Evolutionary conservation across 108 stramenopile species (phyloP).

Genomic region (Fragilaria crotonensis): DNA sequence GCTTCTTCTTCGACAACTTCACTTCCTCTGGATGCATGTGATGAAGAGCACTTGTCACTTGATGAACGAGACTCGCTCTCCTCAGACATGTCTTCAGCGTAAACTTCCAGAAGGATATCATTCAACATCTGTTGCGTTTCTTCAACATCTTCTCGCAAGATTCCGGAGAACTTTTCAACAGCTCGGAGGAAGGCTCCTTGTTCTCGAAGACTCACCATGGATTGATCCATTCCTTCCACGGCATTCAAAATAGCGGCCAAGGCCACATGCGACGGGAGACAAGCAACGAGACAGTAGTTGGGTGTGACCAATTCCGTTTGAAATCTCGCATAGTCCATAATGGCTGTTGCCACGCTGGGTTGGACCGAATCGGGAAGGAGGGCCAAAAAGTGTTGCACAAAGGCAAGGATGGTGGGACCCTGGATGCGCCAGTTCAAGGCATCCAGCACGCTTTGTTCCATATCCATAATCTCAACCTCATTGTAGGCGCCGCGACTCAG

Average conservation of each 20-base stretch:
- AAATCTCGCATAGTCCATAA: slow-evolving; percentile 53
- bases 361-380: slow-evolving; percentile 30
- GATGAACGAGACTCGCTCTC: neutral
- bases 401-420: slow-evolving; percentile 48
- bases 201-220: slow-evolving; percentile 15
- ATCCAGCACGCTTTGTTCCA: slow-evolving; percentile 60
- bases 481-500: slow-evolving; percentile 63
- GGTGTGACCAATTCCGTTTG: slow-evolving; percentile 63
- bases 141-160: slow-evolving; percentile 2
- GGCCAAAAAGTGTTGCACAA: slow-evolving; percentile 36
- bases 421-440: slow-evolving; percentile 60
- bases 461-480: slow-evolving; percentile 58
- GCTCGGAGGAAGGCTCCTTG: slow-evolving; percentile 23
- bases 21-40: neutral
- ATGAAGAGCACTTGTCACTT: neutral
- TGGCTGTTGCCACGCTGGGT: slow-evolving; percentile 24
- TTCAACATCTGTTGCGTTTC: neutral
- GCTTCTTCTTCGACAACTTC: neutral
- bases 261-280: slow-evolving; percentile 41
- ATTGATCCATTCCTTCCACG: slow-evolving; percentile 31
- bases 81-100: neutral
- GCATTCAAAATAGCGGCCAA: slow-evolving; percentile 61
- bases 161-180: slow-evolving; percentile 15
- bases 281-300: slow-evolving; percentile 39
- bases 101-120: slow-evolving; percentile 1